A percentile compares a stretch with the other conserved stretches of the same genome.
These are phyloP conservation scores for Polyplosphaeria fusca DNA, from an alignment of 495 filamentous ascomycete genomes.

Conservation along the genomic window DNA sequence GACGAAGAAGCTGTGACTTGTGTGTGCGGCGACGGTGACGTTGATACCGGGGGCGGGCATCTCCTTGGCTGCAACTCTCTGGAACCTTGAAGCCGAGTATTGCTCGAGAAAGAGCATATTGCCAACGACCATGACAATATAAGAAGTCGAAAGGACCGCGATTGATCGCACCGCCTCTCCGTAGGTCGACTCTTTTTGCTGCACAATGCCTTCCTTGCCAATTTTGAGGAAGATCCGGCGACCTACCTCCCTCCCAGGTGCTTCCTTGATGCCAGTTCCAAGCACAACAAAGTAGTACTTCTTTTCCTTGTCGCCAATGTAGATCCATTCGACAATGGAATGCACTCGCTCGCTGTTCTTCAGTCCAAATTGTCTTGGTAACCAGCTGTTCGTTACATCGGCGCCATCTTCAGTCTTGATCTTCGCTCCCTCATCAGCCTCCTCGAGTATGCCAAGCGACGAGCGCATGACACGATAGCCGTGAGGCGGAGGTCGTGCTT, in stretches of 20 bases:
- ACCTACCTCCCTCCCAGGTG: constrained; percentile 6
- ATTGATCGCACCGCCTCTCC: constrained; percentile 15
- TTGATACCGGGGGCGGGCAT: constrained; percentile 36
- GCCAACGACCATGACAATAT: constrained; percentile 4
- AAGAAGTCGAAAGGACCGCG: no score
- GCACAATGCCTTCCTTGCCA: background rate
- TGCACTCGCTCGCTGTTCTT: constrained; percentile 30
- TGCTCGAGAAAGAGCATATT: constrained; percentile 11
- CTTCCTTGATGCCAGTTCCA: constrained; percentile 27
- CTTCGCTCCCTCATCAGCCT: constrained; percentile 2
- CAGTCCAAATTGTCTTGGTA: constrained; percentile 8
- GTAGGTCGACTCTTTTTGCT: constrained; percentile 15
- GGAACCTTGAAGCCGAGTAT: constrained; percentile 5
- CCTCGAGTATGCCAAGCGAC: constrained; percentile 8
- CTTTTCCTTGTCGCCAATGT: constrained; percentile 9
- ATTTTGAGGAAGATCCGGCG: constrained; percentile 29
- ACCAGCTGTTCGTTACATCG: constrained; percentile 1
- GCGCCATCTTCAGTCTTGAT: constrained; percentile 14
- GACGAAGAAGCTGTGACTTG: constrained; percentile 30
- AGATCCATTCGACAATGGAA: constrained; percentile 32
- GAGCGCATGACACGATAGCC: constrained; percentile 21
- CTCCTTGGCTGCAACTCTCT: no score
- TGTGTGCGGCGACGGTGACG: no score
- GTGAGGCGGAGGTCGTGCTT: constrained; percentile 29
- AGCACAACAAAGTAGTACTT: constrained; percentile 28